Evolutionary conservation across 2,329 filamentous ascomycete species (phyloP).

Genomic region (Epichloe bromicola): DNA sequence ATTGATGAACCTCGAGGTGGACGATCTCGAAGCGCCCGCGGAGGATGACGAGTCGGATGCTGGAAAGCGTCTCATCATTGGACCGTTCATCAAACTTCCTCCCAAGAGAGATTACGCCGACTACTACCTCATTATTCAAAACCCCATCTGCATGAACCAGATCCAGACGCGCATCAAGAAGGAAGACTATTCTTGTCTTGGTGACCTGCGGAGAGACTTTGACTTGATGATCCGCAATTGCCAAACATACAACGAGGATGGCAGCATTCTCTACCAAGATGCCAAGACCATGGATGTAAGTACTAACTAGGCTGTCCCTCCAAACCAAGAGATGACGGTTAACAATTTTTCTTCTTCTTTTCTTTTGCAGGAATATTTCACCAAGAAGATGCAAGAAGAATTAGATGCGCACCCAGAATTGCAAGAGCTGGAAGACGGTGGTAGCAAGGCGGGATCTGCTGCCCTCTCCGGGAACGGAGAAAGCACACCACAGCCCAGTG

Average conservation of each 20-base stretch:
- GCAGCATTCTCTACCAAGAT: conserved; percentile 81
- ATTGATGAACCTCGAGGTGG: conserved; percentile 74
- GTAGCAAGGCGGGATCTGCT: conserved; percentile 20
- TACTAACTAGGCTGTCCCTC: neutral
- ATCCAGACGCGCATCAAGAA: conserved; percentile 94
- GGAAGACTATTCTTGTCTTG: conserved; percentile 75
- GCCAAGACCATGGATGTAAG: conserved; percentile 85
- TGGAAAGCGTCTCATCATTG: conserved; percentile 69
- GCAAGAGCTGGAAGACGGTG: conserved; percentile 38
- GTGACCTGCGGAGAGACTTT: conserved; percentile 73
- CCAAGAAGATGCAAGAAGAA: conserved; percentile 38
- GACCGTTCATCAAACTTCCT: conserved; percentile 84
- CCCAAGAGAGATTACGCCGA: conserved; percentile 83
- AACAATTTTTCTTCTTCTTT: neutral
- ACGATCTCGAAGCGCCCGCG: conserved; percentile 46
- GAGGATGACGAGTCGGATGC: conserved; percentile 46
- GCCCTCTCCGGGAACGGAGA: conserved; percentile 37
- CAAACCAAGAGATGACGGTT: neutral
- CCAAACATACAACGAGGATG: conserved; percentile 92
- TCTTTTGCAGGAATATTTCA: conserved; percentile 40
- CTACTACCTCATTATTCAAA: conserved; percentile 87
- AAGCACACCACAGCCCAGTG: conserved; percentile 52
- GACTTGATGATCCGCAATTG: conserved; percentile 80
- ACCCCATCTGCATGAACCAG: conserved; percentile 90
- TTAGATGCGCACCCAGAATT: conserved; percentile 42